Base-by-base conservation (phyloP, 2,329 filamentous ascomycete genomes). In the Westerdykella sp. region DNA sequence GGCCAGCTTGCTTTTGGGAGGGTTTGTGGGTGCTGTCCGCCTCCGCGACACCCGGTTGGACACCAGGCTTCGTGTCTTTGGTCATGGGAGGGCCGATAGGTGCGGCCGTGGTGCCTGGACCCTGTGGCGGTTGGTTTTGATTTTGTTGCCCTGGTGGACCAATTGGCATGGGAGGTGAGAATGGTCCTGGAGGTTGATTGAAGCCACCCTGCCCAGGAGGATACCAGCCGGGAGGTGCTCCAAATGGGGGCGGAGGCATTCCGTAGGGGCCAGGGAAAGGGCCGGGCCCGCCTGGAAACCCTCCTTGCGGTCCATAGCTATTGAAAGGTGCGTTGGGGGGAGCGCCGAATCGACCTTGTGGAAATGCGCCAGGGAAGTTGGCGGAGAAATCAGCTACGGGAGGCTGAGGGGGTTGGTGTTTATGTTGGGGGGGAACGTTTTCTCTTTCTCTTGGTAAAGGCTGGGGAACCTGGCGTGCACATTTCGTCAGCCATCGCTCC, bases 161-260 rank as follows among this genome's bases (percentile, higher is more conserved):
- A 47, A 77, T 75, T 16, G 77, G 77, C 62, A 77, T 71, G 22
- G 78, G 78, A 46, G 81, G 83, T 41, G 70, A 66, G 59, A 84
- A 86, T 15, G 75, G 78, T 38, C 78, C 83, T 22, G 79, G 80
- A 12, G 80, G 83, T 23, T 78, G 81, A 28, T 82, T 84, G 54
- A 88, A 93, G 21, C 82, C 83, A 4, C 25, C 25, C 67, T 87
- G 85, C 6, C 83, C 84, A 7, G 81, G 80, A 53, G 84, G 85
- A 62, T 83, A 91, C 85, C 87, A 94, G 43, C 84, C 85, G 18
- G 80, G 80, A 38, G 57, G 60, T 37, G 58, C 50, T 38, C 52
- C 57, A 13, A 15, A 35, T 3, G 32, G 25, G 40, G 63, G 64
- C 34, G 65, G 62, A 35, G 81, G 85, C 13, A 81, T 83, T 50